Evolutionary conservation across 441 rosid species (phyloP), one percentile per base, ranked within the genome.

Genomic region (Daphne laureola): DNA sequence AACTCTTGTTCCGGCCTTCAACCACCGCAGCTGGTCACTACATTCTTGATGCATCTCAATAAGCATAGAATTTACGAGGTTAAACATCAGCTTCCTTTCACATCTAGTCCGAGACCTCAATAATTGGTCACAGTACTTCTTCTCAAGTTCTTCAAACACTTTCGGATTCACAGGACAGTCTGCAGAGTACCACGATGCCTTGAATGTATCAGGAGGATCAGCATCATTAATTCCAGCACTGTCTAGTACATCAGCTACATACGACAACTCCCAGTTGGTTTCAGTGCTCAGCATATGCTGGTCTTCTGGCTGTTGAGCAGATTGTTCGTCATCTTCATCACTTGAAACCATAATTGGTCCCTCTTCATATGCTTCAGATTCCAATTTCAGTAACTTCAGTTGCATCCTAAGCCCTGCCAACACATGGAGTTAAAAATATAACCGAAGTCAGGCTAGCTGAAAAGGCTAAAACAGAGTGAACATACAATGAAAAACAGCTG

Each of bases 301-400:
- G 49, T 71, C 78, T 43, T 72, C 67, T 14, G 69, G 35, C 50
- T 67, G 23, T 35, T 61, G 51, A 17, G 56, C 53, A 43, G 73
- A 60, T 43, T 58, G 76, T 15, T 73, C 76, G 15, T 68, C 84
- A 11, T 83, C 92, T 54, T 84, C 92, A 48, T 87, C 95, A 36
- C 84, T 80, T 8, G 92, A 81, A 70, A 84, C 46, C 3, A 74
- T 64, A 79, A 78, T 71, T 49, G 66, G 64, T 53, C 86, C 87
- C 66, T 84, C 98, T 5, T 57, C 69, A 44, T 83, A 81, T 53
- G 79, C 54, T 52, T 82, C 86, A 17, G 96, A 84, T 69, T 84
- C 96, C 50, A 75, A 70, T 64, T 86, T 94, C 35, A 94, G 92
- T n/a, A 90, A 84, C 60, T 90, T 84, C 60, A 94, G 94, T 75